These are phyloP conservation scores for Cucurbita moschata DNA, from an alignment of 306 rosid genomes.

Conservation along the genomic window DNA sequence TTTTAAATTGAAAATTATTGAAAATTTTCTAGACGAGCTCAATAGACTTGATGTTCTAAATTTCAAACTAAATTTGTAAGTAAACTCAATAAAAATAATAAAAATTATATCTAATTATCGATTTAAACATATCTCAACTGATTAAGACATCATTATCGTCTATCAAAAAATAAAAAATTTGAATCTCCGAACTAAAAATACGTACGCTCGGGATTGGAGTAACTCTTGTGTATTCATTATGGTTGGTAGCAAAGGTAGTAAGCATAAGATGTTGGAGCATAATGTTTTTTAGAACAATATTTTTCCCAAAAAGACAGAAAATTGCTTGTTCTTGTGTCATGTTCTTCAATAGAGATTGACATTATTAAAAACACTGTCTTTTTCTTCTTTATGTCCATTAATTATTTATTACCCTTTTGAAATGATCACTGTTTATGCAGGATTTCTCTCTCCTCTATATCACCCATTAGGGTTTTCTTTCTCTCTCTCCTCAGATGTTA, in stretches of 20 bases:
- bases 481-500: conserved; percentile 2
- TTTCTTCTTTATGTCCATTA: conserved; percentile 5
- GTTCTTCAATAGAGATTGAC: neutral
- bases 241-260: neutral
- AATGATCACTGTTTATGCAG: conserved; percentile 33
- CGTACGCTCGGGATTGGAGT: neutral
- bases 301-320: neutral
- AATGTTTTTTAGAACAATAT: neutral
- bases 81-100: no score
- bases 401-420: conserved; percentile 13
- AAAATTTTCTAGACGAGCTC: no score
- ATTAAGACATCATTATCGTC: no score
- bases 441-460: conserved; percentile 26
- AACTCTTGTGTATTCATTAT: neutral
- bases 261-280: neutral
- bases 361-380: neutral
- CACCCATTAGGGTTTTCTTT: conserved; percentile 49
- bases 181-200: no score
- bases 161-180: neutral
- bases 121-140: no score
- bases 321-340: neutral
- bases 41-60: neutral
- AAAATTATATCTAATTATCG: neutral
- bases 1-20: no score
- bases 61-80: no score